Evolutionary conservation across 1,284 basidiomycete species (phyloP).

Genomic region (Pseudozyma tsukubaensis): DNA sequence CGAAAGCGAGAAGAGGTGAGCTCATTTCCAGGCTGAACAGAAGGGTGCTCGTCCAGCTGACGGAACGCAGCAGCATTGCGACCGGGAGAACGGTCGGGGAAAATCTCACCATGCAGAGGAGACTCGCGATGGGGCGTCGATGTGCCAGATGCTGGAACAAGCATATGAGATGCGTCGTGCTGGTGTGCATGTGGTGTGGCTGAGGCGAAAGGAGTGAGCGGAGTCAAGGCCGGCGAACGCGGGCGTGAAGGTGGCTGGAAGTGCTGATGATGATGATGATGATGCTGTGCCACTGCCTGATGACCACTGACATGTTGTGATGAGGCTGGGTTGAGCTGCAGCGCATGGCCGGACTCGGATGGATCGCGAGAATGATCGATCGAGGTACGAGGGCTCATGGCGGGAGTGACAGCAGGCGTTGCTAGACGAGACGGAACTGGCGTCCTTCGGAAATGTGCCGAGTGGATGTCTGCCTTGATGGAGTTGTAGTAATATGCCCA

Average conservation of each 20-base stretch:
- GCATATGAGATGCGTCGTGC: slow-evolving; percentile 12
- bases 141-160: slow-evolving; percentile 15
- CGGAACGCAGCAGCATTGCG: slow-evolving; percentile 19
- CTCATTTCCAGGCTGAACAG: slow-evolving; percentile 38
- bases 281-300: neutral
- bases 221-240: slow-evolving; percentile 24
- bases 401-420: slow-evolving; percentile 34
- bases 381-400: slow-evolving; percentile 39
- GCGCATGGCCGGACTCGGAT: slow-evolving; percentile 30
- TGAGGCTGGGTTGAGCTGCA: slow-evolving; percentile 3
- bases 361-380: slow-evolving; percentile 25
- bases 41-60: slow-evolving; percentile 49
- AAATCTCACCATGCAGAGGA: slow-evolving; percentile 27
- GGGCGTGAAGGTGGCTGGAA: slow-evolving; percentile 23
- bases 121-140: slow-evolving; percentile 40
- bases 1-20: slow-evolving; percentile 38
- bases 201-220: slow-evolving; percentile 5
- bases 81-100: slow-evolving; percentile 14
- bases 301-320: neutral
- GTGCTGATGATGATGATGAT: slow-evolving; percentile 18
- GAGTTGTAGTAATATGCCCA: slow-evolving; percentile 73
- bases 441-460: slow-evolving; percentile 47
- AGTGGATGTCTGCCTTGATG: slow-evolving; percentile 51
- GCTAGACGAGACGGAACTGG: slow-evolving; percentile 44
- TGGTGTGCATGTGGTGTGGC: slow-evolving; percentile 1